A percentile compares a stretch with the other conserved stretches of the same genome.
Conservation (phyloP, 495 filamentous ascomycete species). For the Aspergillus wentii region DNA sequence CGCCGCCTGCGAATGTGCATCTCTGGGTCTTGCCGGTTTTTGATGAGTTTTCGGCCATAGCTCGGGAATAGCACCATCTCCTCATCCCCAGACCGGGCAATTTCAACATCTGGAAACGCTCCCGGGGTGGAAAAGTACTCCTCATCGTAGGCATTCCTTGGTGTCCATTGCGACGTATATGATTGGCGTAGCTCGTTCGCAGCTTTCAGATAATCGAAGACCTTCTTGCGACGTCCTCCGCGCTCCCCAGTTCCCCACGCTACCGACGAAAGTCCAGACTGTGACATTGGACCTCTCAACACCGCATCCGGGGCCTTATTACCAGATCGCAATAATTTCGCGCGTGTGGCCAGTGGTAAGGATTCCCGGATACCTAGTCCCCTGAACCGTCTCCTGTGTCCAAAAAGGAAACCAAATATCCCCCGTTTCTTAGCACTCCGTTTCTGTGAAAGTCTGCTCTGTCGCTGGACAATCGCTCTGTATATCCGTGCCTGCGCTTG, state of each 20-base stretch:
- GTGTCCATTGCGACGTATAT: constrained; percentile 55
- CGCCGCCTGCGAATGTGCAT: constrained; percentile 10
- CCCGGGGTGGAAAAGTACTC: constrained; percentile 62
- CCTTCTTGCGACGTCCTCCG: constrained; percentile 69
- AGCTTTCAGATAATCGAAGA: constrained; percentile 80
- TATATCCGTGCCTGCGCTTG: constrained; percentile 72
- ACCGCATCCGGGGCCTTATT: constrained; percentile 22
- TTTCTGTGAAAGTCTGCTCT: constrained; percentile 45
- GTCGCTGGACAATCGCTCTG: constrained; percentile 60
- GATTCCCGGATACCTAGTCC: constrained; percentile 7
- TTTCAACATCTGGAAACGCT: constrained; percentile 74
- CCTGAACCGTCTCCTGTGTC: constrained; percentile 41
- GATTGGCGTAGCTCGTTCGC: constrained; percentile 88
- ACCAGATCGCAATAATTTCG: constrained; percentile 10
- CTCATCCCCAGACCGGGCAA: constrained; percentile 74
- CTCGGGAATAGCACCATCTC: constrained; percentile 94
- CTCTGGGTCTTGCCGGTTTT: constrained; percentile 18
- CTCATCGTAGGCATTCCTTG: constrained; percentile 47
- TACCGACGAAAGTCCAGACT: constrained; percentile 24
- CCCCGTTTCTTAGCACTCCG: constrained; percentile 23
- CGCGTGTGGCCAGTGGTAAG: constrained; percentile 4
- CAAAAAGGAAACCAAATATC: constrained; percentile 46
- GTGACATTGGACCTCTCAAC: constrained; percentile 32
- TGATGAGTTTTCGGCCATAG: constrained; percentile 65
- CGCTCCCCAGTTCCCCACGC: constrained; percentile 41